These are phyloP conservation scores for Penicillium expansum DNA, from an alignment of 2,329 filamentous ascomycete genomes.

Conservation along the genomic window DNA sequence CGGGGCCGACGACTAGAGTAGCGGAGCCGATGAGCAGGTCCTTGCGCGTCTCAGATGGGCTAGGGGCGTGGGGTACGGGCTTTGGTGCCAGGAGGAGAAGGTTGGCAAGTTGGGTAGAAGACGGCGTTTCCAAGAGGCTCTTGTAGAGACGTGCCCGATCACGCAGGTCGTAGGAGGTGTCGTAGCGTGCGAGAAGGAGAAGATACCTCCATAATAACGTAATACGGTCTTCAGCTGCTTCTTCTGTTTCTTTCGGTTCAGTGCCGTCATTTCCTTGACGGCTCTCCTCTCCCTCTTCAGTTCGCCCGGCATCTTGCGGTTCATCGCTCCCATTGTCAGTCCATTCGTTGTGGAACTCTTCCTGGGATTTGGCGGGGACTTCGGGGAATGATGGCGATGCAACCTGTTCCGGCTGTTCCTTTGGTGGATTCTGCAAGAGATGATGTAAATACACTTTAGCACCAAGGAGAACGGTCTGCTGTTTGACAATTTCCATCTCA, in stretches of 20 bases:
- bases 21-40: constrained; percentile 78
- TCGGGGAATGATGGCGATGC: constrained; percentile 21
- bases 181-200: constrained; percentile 81
- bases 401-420: constrained; percentile 16
- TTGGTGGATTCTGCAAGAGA: constrained; percentile 55
- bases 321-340: constrained; percentile 30
- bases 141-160: constrained; percentile 88
- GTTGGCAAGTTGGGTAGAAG: constrained; percentile 76
- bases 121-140: constrained; percentile 72
- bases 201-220: constrained; percentile 80
- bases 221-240: constrained; percentile 58
- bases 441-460: constrained; percentile 97
- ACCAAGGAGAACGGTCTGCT: constrained; percentile 86
- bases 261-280: constrained; percentile 14
- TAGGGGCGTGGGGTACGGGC: constrained; percentile 84
- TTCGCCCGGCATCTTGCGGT: constrained; percentile 26
- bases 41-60: constrained; percentile 79
- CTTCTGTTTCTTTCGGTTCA: constrained; percentile 27
- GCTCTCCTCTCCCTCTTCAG: constrained; percentile 24
- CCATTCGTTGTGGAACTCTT: constrained; percentile 36
- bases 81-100: constrained; percentile 91
- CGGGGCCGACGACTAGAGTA: constrained; percentile 77
- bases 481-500: constrained; percentile 81
- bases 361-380: constrained; percentile 9
- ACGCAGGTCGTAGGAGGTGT: constrained; percentile 90